Base-by-base conservation (phyloP, 345 rosid genomes). In the Diplotaxis tenuifolia region DNA sequence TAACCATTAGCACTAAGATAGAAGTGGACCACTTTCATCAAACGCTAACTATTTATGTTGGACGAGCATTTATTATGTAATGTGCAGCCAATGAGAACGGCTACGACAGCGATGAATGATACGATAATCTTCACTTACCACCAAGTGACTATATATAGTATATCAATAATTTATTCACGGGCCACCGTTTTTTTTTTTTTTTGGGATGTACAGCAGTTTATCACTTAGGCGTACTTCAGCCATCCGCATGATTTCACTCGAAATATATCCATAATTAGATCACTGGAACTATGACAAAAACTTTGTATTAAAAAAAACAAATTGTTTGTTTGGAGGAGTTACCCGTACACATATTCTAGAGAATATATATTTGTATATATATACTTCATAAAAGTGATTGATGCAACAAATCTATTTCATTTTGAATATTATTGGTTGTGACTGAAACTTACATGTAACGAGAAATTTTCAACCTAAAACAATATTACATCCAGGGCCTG, bases 11-110 rank as follows among this genome's bases (percentile, higher is more conserved):
- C 42, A 54, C 10, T 25, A 50, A 72, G 55, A 22, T 36, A 12
- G 40, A 32, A 62, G 62, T 62, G 75, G 75, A 34, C 75, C 62
- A 52, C 65, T 72, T 62, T 50, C 38, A 62, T 62, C 12, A 62
- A 23, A 52, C 25, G 7, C 53, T 71, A 70, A 59, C 67, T 70
- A 47, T 28, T 12, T 60, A 19, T 70, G 58, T 42, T 9, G 58
- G 11, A 23, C 11, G 38, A 56, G 18, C 54, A 23, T 56, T 22
- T 15, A 32, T 21, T 6, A 15, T 7, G 16, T 25, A 57, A 57
- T 40, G 40, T 45, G 67, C 67, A 70, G 22, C 47, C 29, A 60
- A 19, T 20, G 32, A 47, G 32, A 60, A 7, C 59, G 32, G 74
- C 52, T 34, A 31, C 52, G 31, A 61, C 36, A 61, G 14, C 21